A percentile compares a stretch with the other conserved stretches of the same genome.
Evolutionary conservation across 352 stramenopile species (phyloP).

Genomic region (Globisporangium abappressorium): DNA sequence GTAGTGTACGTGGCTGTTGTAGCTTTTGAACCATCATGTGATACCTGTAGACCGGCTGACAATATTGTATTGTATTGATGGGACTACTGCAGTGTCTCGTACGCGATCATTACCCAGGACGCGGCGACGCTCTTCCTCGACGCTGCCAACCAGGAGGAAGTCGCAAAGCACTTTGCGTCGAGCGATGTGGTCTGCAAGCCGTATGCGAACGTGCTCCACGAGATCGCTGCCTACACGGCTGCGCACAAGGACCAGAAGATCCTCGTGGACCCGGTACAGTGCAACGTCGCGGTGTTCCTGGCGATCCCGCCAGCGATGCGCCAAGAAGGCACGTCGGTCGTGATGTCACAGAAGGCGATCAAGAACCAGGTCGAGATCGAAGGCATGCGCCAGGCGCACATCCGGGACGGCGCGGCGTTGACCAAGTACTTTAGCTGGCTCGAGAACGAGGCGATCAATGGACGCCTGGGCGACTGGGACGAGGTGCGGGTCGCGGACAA

Average conservation of each 20-base stretch:
- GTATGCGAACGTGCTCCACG: slow-evolving; percentile 47
- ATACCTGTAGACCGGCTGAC: neutral
- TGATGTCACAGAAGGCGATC: slow-evolving; percentile 87
- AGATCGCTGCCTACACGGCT: slow-evolving; percentile 46
- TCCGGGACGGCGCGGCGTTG: slow-evolving; percentile 94
- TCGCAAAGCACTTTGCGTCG: slow-evolving; percentile 40
- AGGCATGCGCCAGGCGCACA: slow-evolving; percentile 93
- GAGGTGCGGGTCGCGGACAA: slow-evolving; percentile 90
- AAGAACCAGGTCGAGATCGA: slow-evolving; percentile 96
- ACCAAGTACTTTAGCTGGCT: slow-evolving; percentile 95
- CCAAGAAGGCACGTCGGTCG: slow-evolving; percentile 72
- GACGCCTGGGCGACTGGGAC: slow-evolving; percentile 56
- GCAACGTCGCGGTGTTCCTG: slow-evolving; percentile 83
- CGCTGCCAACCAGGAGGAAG: slow-evolving; percentile 59
- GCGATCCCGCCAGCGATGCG: slow-evolving; percentile 68
- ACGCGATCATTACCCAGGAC: slow-evolving; percentile 91
- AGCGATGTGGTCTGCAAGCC: slow-evolving; percentile 64
- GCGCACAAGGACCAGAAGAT: slow-evolving; percentile 57
- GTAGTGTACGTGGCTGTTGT: slow-evolving; percentile 86
- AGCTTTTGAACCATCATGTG: neutral
- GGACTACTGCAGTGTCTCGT: slow-evolving; percentile 64
- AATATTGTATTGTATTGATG: neutral
- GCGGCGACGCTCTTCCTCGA: slow-evolving; percentile 92
- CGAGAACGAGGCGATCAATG: slow-evolving; percentile 60
- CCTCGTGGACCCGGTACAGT: slow-evolving; percentile 76